These are phyloP conservation scores for Debaryomyces sp. DNA, from an alignment of 1,139 yeast genomes.

Conservation along the genomic window DNA sequence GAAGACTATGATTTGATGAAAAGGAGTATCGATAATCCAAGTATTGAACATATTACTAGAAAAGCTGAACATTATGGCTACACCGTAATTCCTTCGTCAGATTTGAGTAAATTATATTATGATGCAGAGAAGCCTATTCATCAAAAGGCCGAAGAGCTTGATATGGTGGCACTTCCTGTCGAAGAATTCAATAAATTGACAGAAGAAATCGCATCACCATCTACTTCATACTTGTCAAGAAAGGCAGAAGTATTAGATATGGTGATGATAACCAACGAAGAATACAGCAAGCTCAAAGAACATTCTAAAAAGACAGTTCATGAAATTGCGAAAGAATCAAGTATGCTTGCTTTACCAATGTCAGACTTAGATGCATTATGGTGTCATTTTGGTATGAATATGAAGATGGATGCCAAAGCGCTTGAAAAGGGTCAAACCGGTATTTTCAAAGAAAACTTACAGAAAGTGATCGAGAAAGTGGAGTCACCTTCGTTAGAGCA, in stretches of 20 bases:
- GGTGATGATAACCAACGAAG: slow-evolving; percentile 11
- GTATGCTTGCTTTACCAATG: slow-evolving; percentile 16
- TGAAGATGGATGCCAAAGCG: background rate
- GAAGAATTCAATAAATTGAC: slow-evolving; percentile 16
- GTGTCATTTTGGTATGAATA: slow-evolving; percentile 19
- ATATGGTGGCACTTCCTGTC: slow-evolving; percentile 14
- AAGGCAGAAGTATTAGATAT: slow-evolving; percentile 23
- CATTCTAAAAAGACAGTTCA: slow-evolving; percentile 15
- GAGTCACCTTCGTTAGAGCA: slow-evolving; percentile 28
- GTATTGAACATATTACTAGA: slow-evolving; percentile 25
- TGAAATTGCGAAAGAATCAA: slow-evolving; percentile 14
- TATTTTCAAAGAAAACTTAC: slow-evolving; percentile 16
- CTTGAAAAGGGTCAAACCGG: slow-evolving; percentile 12
- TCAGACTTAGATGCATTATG: slow-evolving; percentile 17
- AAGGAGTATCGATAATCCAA: slow-evolving; percentile 25
- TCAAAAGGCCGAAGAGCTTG: slow-evolving; percentile 17
- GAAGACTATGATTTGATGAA: slow-evolving; percentile 13
- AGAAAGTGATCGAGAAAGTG: slow-evolving; percentile 8
- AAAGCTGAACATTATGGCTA: slow-evolving; percentile 24
- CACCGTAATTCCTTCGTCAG: slow-evolving; percentile 10
- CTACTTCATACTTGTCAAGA: slow-evolving; percentile 17
- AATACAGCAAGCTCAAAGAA: slow-evolving; percentile 13
- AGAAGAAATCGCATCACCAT: slow-evolving; percentile 20
- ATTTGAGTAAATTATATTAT: background rate
- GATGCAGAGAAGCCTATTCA: slow-evolving; percentile 9